Percentiles rank a stretch among this genome's conserved stretches.
These are phyloP conservation scores for Neonectria magnoliae DNA, from an alignment of 2,329 filamentous ascomycete genomes.

Conservation along the genomic window DNA sequence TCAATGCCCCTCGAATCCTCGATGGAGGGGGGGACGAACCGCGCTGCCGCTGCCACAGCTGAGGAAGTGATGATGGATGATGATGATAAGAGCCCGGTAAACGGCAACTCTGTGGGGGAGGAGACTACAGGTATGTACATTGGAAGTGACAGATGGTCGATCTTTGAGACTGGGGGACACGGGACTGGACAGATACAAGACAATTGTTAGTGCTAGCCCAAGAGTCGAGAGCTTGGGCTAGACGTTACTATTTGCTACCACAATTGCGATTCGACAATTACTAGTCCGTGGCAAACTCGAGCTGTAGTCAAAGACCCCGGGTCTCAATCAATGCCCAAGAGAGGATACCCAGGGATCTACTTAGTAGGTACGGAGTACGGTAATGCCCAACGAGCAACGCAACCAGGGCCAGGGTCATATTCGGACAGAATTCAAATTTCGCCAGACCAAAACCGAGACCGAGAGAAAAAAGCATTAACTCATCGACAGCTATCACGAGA, in stretches of 20 bases:
- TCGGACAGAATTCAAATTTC: neutral
- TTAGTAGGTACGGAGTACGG: too few species aligned
- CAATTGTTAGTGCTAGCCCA: neutral
- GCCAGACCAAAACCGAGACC: neutral
- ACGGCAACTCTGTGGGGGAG: neutral
- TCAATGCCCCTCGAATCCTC: neutral
- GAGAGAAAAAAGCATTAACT: neutral
- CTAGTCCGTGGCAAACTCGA: neutral
- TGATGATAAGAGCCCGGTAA: conserved; percentile 11
- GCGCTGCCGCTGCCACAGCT: conserved; percentile 12
- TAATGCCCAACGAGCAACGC: neutral
- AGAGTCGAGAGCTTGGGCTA: neutral
- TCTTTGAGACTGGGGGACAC: neutral
- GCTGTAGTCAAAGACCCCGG: neutral
- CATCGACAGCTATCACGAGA: too few species aligned
- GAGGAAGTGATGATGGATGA: conserved; percentile 1
- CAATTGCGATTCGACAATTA: neutral
- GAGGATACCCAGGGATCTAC: neutral
- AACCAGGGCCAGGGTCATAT: neutral
- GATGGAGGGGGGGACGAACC: conserved; percentile 11
- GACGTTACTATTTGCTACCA: neutral
- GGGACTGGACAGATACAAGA: neutral
- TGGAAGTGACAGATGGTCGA: neutral
- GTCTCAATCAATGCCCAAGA: conserved; percentile 3
- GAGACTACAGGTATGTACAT: neutral